phyloP scores from a whole-genome alignment of 805 yeast species.

The Sugiyamaella boreocaroliniensis region DNA sequence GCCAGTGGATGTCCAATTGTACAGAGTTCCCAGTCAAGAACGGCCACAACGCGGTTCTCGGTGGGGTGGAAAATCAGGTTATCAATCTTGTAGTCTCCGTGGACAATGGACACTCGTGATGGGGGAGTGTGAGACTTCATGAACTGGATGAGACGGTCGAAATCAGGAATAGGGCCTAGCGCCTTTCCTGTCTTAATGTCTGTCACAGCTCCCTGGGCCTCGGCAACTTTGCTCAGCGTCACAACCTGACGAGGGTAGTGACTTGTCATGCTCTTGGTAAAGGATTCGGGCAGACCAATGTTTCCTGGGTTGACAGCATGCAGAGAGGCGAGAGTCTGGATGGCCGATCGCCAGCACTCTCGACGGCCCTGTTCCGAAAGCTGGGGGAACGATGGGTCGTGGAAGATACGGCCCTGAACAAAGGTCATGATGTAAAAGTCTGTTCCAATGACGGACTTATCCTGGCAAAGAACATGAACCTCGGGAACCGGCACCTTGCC shows the following conservation, averaged over 20 bases:
- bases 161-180: conserved; percentile 45
- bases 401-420: conserved; percentile 50
- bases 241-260: conserved; percentile 50
- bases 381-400: conserved; percentile 43
- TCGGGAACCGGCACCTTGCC: conserved; percentile 49
- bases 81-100: conserved; percentile 62
- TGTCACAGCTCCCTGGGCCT: conserved; percentile 31
- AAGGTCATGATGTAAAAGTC: conserved; percentile 59
- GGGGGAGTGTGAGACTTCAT: conserved; percentile 43
- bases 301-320: conserved; percentile 43
- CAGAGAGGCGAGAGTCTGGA: conserved; percentile 42
- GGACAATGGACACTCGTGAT: conserved; percentile 41
- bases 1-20: conserved; percentile 61
- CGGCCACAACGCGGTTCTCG: conserved; percentile 44
- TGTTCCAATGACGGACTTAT: conserved; percentile 46
- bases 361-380: conserved; percentile 26
- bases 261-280: conserved; percentile 35
- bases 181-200: conserved; percentile 23
- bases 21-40: conserved; percentile 61
- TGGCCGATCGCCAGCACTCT: conserved; percentile 42
- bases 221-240: conserved; percentile 40
- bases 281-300: conserved; percentile 39
- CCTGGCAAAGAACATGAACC: conserved; percentile 48
- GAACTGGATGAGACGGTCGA: conserved; percentile 39
- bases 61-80: conserved; percentile 55